Percentiles rank a stretch among this genome's conserved stretches.
These are phyloP conservation scores for Komagataella ulmi DNA, from an alignment of 805 yeast genomes.

Conservation along the genomic window DNA sequence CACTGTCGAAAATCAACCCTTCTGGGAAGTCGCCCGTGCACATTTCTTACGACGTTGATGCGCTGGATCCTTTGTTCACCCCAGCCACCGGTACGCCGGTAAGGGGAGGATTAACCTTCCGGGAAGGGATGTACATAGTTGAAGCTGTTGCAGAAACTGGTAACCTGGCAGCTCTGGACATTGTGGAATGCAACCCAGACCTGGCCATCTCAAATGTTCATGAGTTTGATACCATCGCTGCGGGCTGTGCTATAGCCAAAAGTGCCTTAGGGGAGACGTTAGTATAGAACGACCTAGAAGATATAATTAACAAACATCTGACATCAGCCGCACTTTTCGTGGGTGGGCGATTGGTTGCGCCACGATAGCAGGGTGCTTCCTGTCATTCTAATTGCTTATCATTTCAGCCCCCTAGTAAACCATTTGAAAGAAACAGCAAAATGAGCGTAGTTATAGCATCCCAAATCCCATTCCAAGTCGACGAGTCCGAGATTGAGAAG, in stretches of 20 bases:
- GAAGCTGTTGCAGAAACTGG: slow-evolving; percentile 90
- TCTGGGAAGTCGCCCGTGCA: slow-evolving; percentile 62
- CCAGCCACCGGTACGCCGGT: slow-evolving; percentile 98
- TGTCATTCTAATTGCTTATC: background rate
- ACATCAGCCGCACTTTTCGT: background rate
- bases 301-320: background rate
- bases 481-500: slow-evolving; percentile 39
- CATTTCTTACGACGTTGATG: slow-evolving; percentile 91
- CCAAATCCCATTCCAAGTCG: slow-evolving; percentile 35
- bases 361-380: background rate
- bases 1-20: slow-evolving; percentile 68
- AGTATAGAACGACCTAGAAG: slow-evolving; percentile 20
- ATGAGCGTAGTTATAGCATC: slow-evolving; percentile 33
- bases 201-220: slow-evolving; percentile 69
- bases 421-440: background rate
- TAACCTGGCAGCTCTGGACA: slow-evolving; percentile 74
- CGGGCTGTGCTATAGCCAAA: slow-evolving; percentile 84
- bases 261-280: slow-evolving; percentile 93
- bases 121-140: slow-evolving; percentile 88
- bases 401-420: background rate
- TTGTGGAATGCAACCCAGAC: slow-evolving; percentile 88
- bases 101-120: slow-evolving; percentile 85
- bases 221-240: slow-evolving; percentile 71
- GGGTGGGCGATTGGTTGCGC: background rate
- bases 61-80: slow-evolving; percentile 85